Evolutionary conservation across 371 early-diverging fungal species (phyloP).

Genomic region (Syncephalastrum contaminatum): DNA sequence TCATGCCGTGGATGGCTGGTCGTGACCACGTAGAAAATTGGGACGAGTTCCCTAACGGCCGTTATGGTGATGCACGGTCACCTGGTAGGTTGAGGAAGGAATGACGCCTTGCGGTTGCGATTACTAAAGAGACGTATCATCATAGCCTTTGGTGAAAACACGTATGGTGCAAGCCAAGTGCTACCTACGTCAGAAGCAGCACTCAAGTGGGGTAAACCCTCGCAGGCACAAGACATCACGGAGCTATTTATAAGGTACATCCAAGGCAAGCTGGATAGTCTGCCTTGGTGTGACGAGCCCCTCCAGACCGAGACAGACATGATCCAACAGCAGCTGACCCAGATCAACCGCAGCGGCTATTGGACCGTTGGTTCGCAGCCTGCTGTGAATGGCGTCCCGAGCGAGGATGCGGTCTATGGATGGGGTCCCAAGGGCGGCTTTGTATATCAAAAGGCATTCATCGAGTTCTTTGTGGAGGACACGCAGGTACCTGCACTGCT

Average conservation of each 20-base stretch:
- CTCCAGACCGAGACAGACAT: slow-evolving; percentile 76
- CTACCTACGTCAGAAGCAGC: slow-evolving; percentile 53
- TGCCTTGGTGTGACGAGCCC: slow-evolving; percentile 91
- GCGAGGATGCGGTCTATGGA: slow-evolving; percentile 76
- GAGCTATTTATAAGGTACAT: slow-evolving; percentile 77
- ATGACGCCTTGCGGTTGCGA: background rate
- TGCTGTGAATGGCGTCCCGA: slow-evolving; percentile 86
- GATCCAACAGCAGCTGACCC: slow-evolving; percentile 64
- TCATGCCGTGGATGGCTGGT: slow-evolving; percentile 20
- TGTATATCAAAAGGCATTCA: slow-evolving; percentile 92
- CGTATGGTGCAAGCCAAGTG: slow-evolving; percentile 73
- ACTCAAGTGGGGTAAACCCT: slow-evolving; percentile 80
- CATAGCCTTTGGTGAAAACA: slow-evolving; percentile 45
- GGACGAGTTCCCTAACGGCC: slow-evolving; percentile 98
- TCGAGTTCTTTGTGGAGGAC: slow-evolving; percentile 75
- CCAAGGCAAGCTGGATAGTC: slow-evolving; percentile 59
- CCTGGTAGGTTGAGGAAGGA: slow-evolving; percentile 50
- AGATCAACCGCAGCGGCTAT: slow-evolving; percentile 72
- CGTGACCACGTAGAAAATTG: slow-evolving; percentile 63
- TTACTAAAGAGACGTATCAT: background rate
- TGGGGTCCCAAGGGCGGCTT: slow-evolving; percentile 96
- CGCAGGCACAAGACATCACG: slow-evolving; percentile 58
- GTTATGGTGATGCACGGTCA: slow-evolving; percentile 95
- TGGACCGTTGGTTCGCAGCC: slow-evolving; percentile 95
- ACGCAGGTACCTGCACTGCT: slow-evolving; percentile 47